phyloP scores from a whole-genome alignment of 768 basidiomycete genomes.

The Leccinum disarticulatum region DNA sequence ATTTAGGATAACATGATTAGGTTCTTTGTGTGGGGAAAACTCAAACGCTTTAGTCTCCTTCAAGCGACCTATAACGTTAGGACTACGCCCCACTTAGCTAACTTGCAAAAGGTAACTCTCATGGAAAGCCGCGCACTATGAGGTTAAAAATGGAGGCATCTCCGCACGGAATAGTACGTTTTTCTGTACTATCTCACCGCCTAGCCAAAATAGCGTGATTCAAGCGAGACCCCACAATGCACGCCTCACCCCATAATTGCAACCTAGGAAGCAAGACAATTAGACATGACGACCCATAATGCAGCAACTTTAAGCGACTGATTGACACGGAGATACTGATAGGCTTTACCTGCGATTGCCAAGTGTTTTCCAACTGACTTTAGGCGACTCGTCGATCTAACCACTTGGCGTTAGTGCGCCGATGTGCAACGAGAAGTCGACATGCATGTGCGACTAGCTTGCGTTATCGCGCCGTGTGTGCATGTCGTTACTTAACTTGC shows the following conservation, averaged over 20 bases:
- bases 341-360: constrained; percentile 13
- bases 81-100: constrained; percentile 46
- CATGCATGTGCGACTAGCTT: not conserved
- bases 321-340: not conserved
- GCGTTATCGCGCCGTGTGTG: not conserved
- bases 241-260: constrained; percentile 64
- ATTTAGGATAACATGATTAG: constrained; percentile 91
- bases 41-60: constrained; percentile 60
- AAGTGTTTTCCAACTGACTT: constrained; percentile 75
- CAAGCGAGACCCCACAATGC: not conserved
- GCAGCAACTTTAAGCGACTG: constrained; percentile 1
- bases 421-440: constrained; percentile 1
- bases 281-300: not conserved
- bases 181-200: constrained; percentile 72
- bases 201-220: constrained; percentile 33
- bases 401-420: constrained; percentile 16
- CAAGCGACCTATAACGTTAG: constrained; percentile 73
- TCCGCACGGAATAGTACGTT: constrained; percentile 66
- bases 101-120: constrained; percentile 2
- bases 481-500: constrained; percentile 38
- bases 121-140: constrained; percentile 50
- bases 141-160: constrained; percentile 67
- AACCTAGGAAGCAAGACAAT: constrained; percentile 41
- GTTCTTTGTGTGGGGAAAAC: constrained; percentile 59
- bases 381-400: constrained; percentile 78